Evolutionary conservation across 2,329 filamentous ascomycete genomes (phyloP), one percentile per base, ranked within the genome.

Genomic region (Paraphaeosphaeria minitans): DNA sequence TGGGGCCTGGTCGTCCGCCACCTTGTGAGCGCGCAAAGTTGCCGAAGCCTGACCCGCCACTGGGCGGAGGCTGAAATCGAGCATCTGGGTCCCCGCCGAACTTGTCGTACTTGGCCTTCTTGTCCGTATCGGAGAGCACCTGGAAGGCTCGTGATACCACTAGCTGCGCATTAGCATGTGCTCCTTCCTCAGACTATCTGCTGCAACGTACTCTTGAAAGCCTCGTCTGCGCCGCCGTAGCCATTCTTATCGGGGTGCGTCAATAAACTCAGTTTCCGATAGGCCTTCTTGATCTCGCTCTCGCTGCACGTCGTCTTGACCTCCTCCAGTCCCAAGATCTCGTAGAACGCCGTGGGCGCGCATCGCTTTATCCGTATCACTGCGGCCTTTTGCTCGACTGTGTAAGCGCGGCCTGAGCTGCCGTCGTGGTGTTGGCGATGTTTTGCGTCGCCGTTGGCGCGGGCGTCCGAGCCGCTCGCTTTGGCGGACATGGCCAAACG

Each of bases 221-320:
- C 95, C 81, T 99, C 95, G 76, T 97, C 95, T 56, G 95, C 94
- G 60, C 96, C 88, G 39, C 94, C 89, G 76, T 97, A 93, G 52
- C 93, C 93, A 83, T 99, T 99, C 83, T 99, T 99, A 83, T 99
- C 95, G 63, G 95, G 95, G 82, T 99, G 95, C 59, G 95, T 99
- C 73, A 98, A 84, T 71, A 99, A 82, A 75, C 91, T 95, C 75
- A 96, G 85, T 80, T 97, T 98, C 73, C 94, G 87, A 80, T 99
- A 99, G 7, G 95, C 94, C 82, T 98, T 98, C 79, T 98, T 99
- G 75, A 99, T 93, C 72, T 98, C 94, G 62, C 83, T 78, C 68
- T 98, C 94, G 50, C 87, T 87, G 70, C 86, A 89, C 21, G 87
- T 85, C 57, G 83, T 80, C 68, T 84, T 84, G 41, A 89, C 81